phyloP scores from a whole-genome alignment of 192 early-diverging fungal species.

The Coemansia sp. region DNA sequence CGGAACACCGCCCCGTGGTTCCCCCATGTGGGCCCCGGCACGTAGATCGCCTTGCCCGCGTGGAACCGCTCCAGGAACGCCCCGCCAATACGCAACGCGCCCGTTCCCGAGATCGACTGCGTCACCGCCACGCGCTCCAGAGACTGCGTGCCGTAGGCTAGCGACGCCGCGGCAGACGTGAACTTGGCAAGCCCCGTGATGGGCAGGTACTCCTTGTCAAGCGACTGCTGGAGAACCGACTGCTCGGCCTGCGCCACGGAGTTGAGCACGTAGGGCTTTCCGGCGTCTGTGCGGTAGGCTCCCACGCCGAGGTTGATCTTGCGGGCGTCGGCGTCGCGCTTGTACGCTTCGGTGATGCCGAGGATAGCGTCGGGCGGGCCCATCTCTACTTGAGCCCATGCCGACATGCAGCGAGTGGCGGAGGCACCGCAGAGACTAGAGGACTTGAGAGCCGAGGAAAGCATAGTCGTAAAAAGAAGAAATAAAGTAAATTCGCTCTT shows the following conservation, averaged over 20 bases:
- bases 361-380: slow-evolving; percentile 80
- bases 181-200: slow-evolving; percentile 91
- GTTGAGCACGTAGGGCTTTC: slow-evolving; percentile 90
- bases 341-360: slow-evolving; percentile 93
- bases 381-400: slow-evolving; percentile 46
- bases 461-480: slow-evolving; percentile 10
- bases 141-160: slow-evolving; percentile 82
- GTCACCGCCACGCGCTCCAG: slow-evolving; percentile 77
- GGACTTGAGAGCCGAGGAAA: slow-evolving; percentile 16
- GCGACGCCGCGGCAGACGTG: slow-evolving; percentile 74
- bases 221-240: slow-evolving; percentile 60
- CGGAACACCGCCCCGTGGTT: slow-evolving; percentile 96
- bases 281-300: slow-evolving; percentile 92
- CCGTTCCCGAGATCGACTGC: slow-evolving; percentile 98
- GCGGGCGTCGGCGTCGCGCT: slow-evolving; percentile 80
- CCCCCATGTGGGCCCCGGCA: slow-evolving; percentile 96
- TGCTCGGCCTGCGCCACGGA: slow-evolving; percentile 91
- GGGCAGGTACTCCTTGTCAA: slow-evolving; percentile 97
- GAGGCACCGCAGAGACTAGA: neutral
- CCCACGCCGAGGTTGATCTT: slow-evolving; percentile 99
- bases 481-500: neutral
- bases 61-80: slow-evolving; percentile 82
- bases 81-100: slow-evolving; percentile 92
- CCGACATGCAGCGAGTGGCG: slow-evolving; percentile 10
- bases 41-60: slow-evolving; percentile 76